These are phyloP conservation scores for Lactarius vividus DNA, from an alignment of 768 basidiomycete species.

Conservation along the genomic window DNA sequence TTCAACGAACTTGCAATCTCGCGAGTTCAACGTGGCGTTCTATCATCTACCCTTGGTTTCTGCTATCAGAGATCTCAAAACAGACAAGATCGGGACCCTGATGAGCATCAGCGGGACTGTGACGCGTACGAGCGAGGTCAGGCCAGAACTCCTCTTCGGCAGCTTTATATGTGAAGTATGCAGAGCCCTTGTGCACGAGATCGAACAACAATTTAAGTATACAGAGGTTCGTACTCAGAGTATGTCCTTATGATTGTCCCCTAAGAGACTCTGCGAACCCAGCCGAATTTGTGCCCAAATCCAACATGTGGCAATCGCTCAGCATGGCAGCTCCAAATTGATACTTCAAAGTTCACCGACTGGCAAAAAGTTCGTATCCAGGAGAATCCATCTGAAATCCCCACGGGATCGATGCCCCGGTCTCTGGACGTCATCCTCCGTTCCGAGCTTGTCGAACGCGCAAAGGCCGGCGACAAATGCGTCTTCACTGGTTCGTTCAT, in stretches of 20 bases:
- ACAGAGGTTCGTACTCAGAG: conserved; percentile 66
- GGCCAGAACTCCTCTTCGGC: conserved; percentile 91
- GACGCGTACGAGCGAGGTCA: conserved; percentile 94
- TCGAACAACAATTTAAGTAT: conserved; percentile 99
- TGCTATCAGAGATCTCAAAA: conserved; percentile 90
- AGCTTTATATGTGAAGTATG: conserved; percentile 93
- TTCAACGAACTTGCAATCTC: conserved; percentile 82
- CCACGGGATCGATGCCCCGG: conserved; percentile 97
- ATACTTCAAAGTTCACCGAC: conserved; percentile 94
- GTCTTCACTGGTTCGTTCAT: conserved; percentile 98
- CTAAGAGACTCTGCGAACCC: conserved; percentile 6
- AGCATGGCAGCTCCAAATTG: conserved; percentile 93
- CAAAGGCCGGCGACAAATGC: conserved; percentile 98
- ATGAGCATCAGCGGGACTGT: conserved; percentile 97
- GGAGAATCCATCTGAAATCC: conserved; percentile 98
- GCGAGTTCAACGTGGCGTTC: conserved; percentile 95
- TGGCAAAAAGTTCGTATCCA: conserved; percentile 99
- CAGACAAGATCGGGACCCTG: conserved; percentile 90
- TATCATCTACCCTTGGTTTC: conserved; percentile 92
- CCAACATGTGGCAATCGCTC: conserved; percentile 87
- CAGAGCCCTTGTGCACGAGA: conserved; percentile 79
- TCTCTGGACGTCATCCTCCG: conserved; percentile 95
- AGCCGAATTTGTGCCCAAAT: conserved; percentile 95
- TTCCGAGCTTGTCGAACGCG: conserved; percentile 94
- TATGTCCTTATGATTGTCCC: conserved; percentile 14